A percentile compares a stretch with the other conserved stretches of the same genome.
These are phyloP conservation scores for Rhododendron molle DNA, from an alignment of 148 eudicot species.

Conservation along the genomic window DNA sequence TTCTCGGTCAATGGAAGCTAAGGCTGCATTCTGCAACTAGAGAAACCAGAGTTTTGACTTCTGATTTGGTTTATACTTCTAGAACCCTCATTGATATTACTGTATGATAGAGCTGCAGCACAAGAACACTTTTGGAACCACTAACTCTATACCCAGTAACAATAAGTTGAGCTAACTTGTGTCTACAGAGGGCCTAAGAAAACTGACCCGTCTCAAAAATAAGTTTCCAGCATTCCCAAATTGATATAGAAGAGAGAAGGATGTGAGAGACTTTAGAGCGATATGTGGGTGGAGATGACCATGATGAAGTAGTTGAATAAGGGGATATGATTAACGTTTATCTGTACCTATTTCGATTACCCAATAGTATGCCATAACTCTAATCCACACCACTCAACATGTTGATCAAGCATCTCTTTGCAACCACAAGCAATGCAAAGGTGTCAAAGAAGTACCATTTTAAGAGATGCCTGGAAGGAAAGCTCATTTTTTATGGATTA, in stretches of 20 bases:
- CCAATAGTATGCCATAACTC: not conserved
- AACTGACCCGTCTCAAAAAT: not conserved
- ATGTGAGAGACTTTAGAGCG: not conserved
- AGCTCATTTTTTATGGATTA: not conserved
- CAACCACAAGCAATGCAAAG: not conserved
- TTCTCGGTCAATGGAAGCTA: constrained; percentile 3
- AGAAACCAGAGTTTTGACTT: not conserved
- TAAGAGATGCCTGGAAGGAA: not conserved
- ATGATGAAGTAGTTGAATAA: not conserved
- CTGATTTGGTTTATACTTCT: not conserved
- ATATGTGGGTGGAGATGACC: not conserved
- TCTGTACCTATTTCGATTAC: not conserved
- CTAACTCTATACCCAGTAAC: not conserved
- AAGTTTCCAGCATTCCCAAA: not conserved
- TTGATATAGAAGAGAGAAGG: not conserved
- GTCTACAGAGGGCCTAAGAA: not conserved
- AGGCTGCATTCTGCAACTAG: not conserved
- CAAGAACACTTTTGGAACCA: not conserved
- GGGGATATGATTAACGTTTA: not conserved
- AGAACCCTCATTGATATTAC: not conserved
- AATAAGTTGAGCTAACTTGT: not conserved
- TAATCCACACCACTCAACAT: not conserved
- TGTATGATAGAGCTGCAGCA: not conserved
- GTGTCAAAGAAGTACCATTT: not conserved
- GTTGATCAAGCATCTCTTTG: not conserved